Conservation (phyloP, 2,329 filamentous ascomycete species). For the Westerdykella aurantiaca region DNA sequence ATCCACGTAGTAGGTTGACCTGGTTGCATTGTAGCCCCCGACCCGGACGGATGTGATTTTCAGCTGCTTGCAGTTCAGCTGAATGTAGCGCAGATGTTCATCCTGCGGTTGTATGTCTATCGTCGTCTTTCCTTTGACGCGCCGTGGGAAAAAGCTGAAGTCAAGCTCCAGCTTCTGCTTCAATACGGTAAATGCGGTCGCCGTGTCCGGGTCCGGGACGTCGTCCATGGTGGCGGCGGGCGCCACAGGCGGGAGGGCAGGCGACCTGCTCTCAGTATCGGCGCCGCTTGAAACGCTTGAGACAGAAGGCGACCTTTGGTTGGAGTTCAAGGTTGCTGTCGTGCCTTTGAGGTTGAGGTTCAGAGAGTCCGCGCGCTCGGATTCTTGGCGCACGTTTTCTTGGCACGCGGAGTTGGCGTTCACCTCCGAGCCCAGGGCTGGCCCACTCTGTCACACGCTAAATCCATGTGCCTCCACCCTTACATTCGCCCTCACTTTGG, state of each 20-base stretch:
- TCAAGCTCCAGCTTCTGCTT: conserved; percentile 88
- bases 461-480: no score
- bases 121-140: conserved; percentile 71
- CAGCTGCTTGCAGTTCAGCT: conserved; percentile 59
- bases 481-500: no score
- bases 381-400: conserved; percentile 2
- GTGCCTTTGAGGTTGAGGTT: background rate
- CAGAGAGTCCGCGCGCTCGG: conserved; percentile 1
- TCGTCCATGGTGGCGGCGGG: conserved; percentile 26
- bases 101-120: conserved; percentile 67
- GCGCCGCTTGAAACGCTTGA: background rate
- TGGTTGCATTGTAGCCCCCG: conserved; percentile 32
- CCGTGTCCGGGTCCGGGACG: conserved; percentile 24
- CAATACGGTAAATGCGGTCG: conserved; percentile 53
- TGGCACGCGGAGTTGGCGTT: background rate
- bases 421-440: background rate
- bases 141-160: conserved; percentile 72
- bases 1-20: conserved; percentile 48
- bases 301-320: conserved; percentile 2
- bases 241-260: conserved; percentile 26
- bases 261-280: conserved; percentile 20
- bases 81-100: conserved; percentile 50
- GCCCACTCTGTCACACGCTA: no score
- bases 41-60: conserved; percentile 49
- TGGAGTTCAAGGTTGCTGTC: background rate